These are phyloP conservation scores for Torulaspora indica DNA, from an alignment of 805 yeast species.

Conservation along the genomic window DNA sequence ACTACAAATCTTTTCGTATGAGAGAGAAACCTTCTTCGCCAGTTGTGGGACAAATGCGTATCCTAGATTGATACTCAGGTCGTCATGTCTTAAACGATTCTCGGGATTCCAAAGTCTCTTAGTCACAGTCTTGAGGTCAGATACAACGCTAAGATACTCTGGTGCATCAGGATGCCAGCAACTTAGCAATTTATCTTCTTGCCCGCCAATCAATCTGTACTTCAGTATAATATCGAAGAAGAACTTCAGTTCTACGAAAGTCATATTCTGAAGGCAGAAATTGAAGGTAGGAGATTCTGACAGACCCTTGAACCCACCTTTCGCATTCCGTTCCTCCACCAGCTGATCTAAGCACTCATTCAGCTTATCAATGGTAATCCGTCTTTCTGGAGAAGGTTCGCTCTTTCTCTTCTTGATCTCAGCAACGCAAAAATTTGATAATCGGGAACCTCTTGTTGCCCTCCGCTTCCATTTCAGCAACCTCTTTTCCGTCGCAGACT, in stretches of 20 bases:
- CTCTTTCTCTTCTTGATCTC: conserved; percentile 45
- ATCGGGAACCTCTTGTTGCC: conserved; percentile 43
- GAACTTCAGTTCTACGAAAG: conserved; percentile 61
- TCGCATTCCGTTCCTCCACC: conserved; percentile 28
- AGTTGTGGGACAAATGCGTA: conserved; percentile 68
- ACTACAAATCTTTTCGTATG: conserved; percentile 49
- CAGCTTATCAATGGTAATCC: conserved; percentile 46
- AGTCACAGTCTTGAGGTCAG: conserved; percentile 57
- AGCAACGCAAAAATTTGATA: conserved; percentile 47
- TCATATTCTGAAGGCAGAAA: conserved; percentile 50
- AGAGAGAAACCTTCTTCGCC: conserved; percentile 50
- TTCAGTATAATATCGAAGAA: conserved; percentile 63
- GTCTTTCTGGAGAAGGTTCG: conserved; percentile 39
- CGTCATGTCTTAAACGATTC: conserved; percentile 40
- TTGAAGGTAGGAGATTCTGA: conserved; percentile 39
- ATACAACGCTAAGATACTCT: conserved; percentile 58
- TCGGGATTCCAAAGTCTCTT: conserved; percentile 50
- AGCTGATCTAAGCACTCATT: conserved; percentile 45
- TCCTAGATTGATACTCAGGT: conserved; percentile 35
- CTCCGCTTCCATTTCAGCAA: conserved; percentile 46
- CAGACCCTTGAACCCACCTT: conserved; percentile 22
- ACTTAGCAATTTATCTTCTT: conserved; percentile 53
- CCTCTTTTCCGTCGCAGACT: conserved; percentile 54
- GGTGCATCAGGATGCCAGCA: conserved; percentile 79
- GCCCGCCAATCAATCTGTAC: conserved; percentile 52